phyloP scores from a whole-genome alignment of 1,139 yeast species.

The Nakaseomyces sp. region DNA sequence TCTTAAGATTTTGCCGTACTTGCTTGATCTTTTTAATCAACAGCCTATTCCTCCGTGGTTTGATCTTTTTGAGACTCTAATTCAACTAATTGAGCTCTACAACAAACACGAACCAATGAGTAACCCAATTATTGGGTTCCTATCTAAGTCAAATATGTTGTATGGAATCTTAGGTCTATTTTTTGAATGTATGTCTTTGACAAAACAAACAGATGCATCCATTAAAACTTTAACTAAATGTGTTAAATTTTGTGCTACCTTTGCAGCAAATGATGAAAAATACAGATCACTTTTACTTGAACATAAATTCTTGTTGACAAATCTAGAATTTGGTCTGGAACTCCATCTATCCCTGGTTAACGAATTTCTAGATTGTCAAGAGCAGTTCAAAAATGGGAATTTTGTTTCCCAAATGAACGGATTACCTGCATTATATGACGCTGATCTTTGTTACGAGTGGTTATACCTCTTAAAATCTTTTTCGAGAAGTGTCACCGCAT shows the following conservation, averaged over 20 bases:
- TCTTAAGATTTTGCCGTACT: conserved; percentile 21
- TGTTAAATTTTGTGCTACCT: conserved; percentile 23
- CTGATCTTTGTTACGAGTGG: conserved; percentile 24
- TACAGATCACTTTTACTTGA: conserved; percentile 22
- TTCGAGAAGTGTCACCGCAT: conserved; percentile 61
- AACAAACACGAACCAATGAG: conserved; percentile 21
- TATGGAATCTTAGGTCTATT: conserved; percentile 23
- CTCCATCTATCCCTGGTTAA: conserved; percentile 18
- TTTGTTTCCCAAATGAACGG: conserved; percentile 1
- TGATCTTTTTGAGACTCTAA: conserved; percentile 25
- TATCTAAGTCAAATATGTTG: conserved; percentile 21
- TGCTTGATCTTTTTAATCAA: conserved; percentile 22
- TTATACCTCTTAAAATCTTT: conserved; percentile 50
- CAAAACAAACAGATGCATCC: conserved; percentile 15
- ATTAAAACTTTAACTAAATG: conserved; percentile 18
- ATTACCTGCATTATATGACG: conserved; percentile 24
- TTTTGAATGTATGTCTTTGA: conserved; percentile 18
- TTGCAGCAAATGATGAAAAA: conserved; percentile 26
- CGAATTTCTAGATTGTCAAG: conserved; percentile 18
- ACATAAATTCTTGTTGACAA: conserved; percentile 17
- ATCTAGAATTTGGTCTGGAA: conserved; percentile 21
- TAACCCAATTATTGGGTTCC: conserved; percentile 22
- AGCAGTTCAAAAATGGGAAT: conserved; percentile 11
- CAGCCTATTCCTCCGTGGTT: conserved; percentile 28
- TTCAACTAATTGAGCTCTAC: conserved; percentile 17